Conservation (phyloP, 1,284 basidiomycete genomes). For the Neonothopanus nambi region DNA sequence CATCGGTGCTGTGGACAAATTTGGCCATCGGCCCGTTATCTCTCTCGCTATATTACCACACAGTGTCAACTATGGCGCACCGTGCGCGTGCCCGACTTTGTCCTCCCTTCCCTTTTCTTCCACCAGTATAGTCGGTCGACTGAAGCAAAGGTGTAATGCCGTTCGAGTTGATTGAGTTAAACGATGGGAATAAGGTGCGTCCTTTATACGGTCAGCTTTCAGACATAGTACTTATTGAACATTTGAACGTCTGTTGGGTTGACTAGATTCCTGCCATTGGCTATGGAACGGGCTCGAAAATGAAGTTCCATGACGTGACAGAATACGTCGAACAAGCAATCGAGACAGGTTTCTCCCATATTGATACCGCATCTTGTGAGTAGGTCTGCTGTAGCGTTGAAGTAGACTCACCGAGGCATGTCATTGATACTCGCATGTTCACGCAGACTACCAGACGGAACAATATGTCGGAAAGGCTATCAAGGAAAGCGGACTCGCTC, state of each 20-base stretch:
- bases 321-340: conserved; percentile 5
- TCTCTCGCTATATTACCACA: too few relatives aligned
- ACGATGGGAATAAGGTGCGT: conserved; percentile 9
- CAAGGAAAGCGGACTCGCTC: conserved; percentile 45
- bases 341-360: conserved; percentile 7
- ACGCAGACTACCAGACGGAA: conserved; percentile 51
- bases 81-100: too few relatives aligned
- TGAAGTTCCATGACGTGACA: conserved; percentile 9
- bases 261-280: conserved; percentile 8
- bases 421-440: background rate
- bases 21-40: too few relatives aligned
- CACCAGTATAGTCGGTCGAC: too few relatives aligned
- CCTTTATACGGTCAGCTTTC: background rate
- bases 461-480: conserved; percentile 52
- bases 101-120: too few relatives aligned
- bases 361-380: conserved; percentile 9
- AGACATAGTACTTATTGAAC: too few relatives aligned
- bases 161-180: conserved; percentile 1
- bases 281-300: conserved; percentile 11
- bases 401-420: background rate
- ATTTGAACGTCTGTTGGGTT: background rate
- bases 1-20: too few relatives aligned
- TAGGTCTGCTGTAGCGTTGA: too few relatives aligned
- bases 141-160: background rate
- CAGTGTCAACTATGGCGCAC: too few relatives aligned